Base-by-base conservation (phyloP, 2,329 filamentous ascomycete genomes). In the Fusarium mundagurra region DNA sequence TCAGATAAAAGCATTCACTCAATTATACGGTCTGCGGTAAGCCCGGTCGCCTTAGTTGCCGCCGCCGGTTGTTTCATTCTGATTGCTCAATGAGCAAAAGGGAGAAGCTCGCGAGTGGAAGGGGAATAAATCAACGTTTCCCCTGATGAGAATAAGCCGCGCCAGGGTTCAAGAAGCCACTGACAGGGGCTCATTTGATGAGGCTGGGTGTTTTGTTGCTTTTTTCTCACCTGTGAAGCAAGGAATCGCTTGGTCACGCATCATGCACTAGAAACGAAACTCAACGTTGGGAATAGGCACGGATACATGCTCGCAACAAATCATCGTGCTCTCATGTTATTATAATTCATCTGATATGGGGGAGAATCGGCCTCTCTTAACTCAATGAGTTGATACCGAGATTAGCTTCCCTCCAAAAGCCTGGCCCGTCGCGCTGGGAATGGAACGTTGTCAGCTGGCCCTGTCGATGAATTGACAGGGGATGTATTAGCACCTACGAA, bases 371-470 rank as follows among this genome's bases (percentile, higher is more conserved):
- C 44, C n/a, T 68, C 66, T 53, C 70, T 61, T 75, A 69, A 71
- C 73, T 75, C 64, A 57, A 77, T 72, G 62, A 62, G 76, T 68
- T 51, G 64, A 77, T 75, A 66, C 76, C 76, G 76, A 78, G 72
- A 78, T 78, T 78, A 77, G 68, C 72, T 74, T 66, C 66, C 63
- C 66, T 75, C 50, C 71, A 64, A 55, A 33, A 68, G 59, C 53
- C 59, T 69, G 73, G 76, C 65, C 76, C 68, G 76, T 77, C 65
- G 68, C 66, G 74, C 71, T 76, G 76, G 74, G 74, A 77, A 78
- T 78, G 74, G 76, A 55, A 71, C 68, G 60, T 68, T 64, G 54
- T 67, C 50, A 59, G 47, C 39, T 64, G 63, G 53, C 61, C 69
- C 64, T 72, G 72, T 61, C 44, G 45, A 61, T 45, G n/a, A 33